Conservation (phyloP, 1,139 yeast genomes). For the Lodderomyces elongisporus region DNA sequence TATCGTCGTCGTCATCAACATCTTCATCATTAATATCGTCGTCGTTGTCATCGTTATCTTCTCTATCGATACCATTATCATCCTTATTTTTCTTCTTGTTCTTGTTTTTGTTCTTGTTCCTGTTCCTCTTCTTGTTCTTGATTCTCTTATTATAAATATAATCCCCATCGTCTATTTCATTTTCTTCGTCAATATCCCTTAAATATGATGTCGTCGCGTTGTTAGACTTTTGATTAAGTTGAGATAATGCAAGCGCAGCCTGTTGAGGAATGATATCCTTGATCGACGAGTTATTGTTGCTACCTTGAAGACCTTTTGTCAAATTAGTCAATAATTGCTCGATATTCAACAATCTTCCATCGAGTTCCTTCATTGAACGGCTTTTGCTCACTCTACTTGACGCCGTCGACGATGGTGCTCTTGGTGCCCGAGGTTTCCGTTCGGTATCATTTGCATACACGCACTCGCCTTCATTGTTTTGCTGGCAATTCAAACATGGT, state of each 20-base stretch:
- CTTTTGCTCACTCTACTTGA: slow-evolving; percentile 4
- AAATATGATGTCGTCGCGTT: neutral
- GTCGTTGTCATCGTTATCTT: too few species aligned
- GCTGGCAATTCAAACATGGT: slow-evolving; percentile 42
- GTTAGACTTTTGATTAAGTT: neutral
- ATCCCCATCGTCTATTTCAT: neutral
- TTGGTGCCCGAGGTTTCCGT: slow-evolving; percentile 12
- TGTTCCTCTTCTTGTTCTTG: neutral
- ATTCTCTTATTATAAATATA: neutral
- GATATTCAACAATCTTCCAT: slow-evolving; percentile 7
- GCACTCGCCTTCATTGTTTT: slow-evolving; percentile 20
- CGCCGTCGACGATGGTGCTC: neutral
- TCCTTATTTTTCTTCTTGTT: neutral
- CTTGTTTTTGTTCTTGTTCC: neutral
- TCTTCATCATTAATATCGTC: slow-evolving; percentile 6
- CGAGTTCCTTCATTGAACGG: slow-evolving; percentile 7
- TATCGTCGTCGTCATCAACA: neutral
- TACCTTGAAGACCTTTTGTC: slow-evolving; percentile 8
- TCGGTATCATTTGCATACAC: slow-evolving; percentile 22
- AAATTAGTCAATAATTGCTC: slow-evolving; percentile 8
- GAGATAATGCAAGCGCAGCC: neutral
- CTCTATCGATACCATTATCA: neutral
- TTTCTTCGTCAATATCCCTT: slow-evolving; percentile 7
- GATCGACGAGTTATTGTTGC: neutral
- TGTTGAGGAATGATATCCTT: neutral